A percentile compares a stretch with the other conserved stretches of the same genome.
Evolutionary conservation across 1,139 yeast species (phyloP).

Genomic region (Suhomyces guaymorum): DNA sequence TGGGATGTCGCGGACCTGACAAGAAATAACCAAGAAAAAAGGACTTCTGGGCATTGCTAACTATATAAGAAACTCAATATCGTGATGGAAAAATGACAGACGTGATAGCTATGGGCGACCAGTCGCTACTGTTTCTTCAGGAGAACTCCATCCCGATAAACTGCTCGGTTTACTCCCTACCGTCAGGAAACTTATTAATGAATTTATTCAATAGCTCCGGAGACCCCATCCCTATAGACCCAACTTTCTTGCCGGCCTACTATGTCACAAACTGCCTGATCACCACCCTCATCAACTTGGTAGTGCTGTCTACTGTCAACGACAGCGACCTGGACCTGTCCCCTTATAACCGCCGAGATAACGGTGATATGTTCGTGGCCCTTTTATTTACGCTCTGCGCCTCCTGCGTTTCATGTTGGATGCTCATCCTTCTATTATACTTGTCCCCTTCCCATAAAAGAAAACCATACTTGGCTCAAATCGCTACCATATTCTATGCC

Average conservation of each 20-base stretch:
- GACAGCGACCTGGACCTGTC: conserved; percentile 7
- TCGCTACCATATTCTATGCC: conserved; percentile 49
- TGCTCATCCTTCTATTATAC: conserved; percentile 48
- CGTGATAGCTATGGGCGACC: conserved; percentile 21
- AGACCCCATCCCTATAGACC: conserved; percentile 17
- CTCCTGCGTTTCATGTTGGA: conserved; percentile 51
- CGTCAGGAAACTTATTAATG: conserved; percentile 31
- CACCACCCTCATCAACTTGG: conserved; percentile 17
- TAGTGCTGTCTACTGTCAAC: conserved; percentile 9
- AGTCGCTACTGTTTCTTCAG: conserved; percentile 23
- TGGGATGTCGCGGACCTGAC: not conserved
- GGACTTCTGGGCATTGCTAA: conserved; percentile 2
- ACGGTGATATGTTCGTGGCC: conserved; percentile 50
- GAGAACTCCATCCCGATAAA: conserved; percentile 26
- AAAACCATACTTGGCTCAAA: conserved; percentile 48
- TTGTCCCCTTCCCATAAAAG: conserved; percentile 46
- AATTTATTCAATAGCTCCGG: conserved; percentile 21
- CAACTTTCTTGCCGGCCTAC: conserved; percentile 39
- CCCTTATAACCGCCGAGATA: conserved; percentile 32
- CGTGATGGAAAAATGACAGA: conserved; percentile 8
- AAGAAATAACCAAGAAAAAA: conserved; percentile 6
- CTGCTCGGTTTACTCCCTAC: conserved; percentile 43
- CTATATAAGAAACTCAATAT: not conserved
- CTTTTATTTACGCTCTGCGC: conserved; percentile 44
- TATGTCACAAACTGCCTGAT: conserved; percentile 46